Evolutionary conservation across 108 stramenopile genomes (phyloP), one percentile per base, ranked within the genome.

Genomic region (Cyclotella choctawhatcheeana): DNA sequence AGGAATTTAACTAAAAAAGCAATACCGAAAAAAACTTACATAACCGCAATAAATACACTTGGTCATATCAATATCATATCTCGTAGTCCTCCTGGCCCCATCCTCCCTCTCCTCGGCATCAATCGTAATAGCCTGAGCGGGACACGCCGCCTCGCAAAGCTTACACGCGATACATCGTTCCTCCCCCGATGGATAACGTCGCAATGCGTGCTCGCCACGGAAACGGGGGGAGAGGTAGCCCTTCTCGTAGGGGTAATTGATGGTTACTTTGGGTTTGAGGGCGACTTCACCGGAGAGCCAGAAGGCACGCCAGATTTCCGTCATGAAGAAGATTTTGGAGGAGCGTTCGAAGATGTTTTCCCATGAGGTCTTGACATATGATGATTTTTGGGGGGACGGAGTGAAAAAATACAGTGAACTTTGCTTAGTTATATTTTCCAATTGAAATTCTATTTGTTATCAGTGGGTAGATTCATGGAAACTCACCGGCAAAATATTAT

Each of bases 1-100:
- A n/a, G 43, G 20, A 51, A 62, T 6, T 1, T 22, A 51, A 18
- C 26, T 18, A 45, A 13, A 18, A 33, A 52, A 56, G 20, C 29
- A 31, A 1, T 7, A 30, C 5, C 53, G 5, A 5, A 31, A 2
- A 4, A 30, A 1, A 80, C 79, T 80, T 54, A 80, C 79, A 77
- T 95, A 99, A 69, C 99, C 99, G 75, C 99, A 99, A 83, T 97
- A 99, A 70, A 99, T 99, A 74, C 99, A 99, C 88, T 99, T 99
- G 71, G 98, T 98, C 99, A 99, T 99, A 83, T 99, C 99, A 82
- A 99, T 99, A 78, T 99, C 99, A 85, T 99, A 98, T 26, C 97
- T 91, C 5, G 97, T 98, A 43, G 99, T 99, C 56, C 97, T 92
- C 59, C 98, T 89, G 27, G 96, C 93, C 27, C 99, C 93, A 79